Evolutionary conservation across 1,139 yeast genomes (phyloP), one percentile per base, ranked within the genome.

Genomic region (Nakaseomyces uthaithaninus): DNA sequence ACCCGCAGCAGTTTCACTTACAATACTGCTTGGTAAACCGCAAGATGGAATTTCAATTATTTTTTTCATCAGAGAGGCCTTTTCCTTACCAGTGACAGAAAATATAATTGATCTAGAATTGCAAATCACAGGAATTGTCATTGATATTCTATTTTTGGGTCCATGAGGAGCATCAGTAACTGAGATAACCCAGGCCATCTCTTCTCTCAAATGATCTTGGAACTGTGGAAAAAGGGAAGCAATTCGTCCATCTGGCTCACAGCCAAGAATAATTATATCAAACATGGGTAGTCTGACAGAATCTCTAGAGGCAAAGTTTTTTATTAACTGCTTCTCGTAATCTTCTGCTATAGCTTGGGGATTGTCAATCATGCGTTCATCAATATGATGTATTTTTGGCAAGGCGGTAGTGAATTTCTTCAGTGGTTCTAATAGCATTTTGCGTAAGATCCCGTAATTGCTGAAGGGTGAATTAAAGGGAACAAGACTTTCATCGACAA

Each of bases 161-260:
- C 94, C 94, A 49, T 77, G 73, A 25, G 98, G 97, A 1, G 96
- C 95, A 47, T 86, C 82, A 49, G 76, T 80, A 20, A 89, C 93
- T 1, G 96, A 94, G 38, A 87, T 82, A 51, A 91, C 89, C 97
- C 97, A 91, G 2, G 97, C 96, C 53, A 83, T 74, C 52, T 81
- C 77, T 60, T 91, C 97, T 54, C 97, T 72, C 50, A 91, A 69
- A 42, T 83, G 80, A 49, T 84, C 93, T 57, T 85, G 93, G 42
- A 62, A 65, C 57, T 83, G 81, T n/a, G 98, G 97, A 68, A 91
- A 91, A 44, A 91, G 72, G 18, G 95, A 85, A 43, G 96, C 95
- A 53, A 87, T 85, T 60, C 91, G 97, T 19, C 97, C 97, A 61
- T 91, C 97, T 2, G 97, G 97, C 0, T 97, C 97, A 69, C 97